Evolutionary conservation across 257 asterid species (phyloP), one percentile per base, ranked within the genome.

Genomic region (Nicotiana attenuata): DNA sequence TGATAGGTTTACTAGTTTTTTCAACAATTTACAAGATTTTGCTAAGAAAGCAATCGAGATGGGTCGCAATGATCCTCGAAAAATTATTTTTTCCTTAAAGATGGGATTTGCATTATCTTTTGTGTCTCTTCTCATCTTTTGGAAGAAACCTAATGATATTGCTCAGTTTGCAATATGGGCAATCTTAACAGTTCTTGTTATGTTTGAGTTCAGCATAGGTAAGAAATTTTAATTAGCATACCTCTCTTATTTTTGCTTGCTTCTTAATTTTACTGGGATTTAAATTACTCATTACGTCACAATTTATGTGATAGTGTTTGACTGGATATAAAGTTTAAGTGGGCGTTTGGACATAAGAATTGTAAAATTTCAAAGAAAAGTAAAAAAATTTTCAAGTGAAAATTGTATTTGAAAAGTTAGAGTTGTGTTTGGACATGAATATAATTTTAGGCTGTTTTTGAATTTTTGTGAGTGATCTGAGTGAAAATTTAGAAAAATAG

Each of bases 161-260:
- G 82, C 88, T 52, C 90, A 90, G 81, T 90, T 83, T 20, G 85
- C 90, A 4, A 87, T 90, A 2, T 89, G 89, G 91, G 92, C 92
- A 20, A 89, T 89, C 83, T 82, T 88, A 33, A 88, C 91, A 2
- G 91, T 89, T 28, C 82, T 89, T 64, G 92, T 89, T 20, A 86
- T 88, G 91, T 89, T 89, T 69, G 92, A 89, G 63, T 89, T 83
- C 80, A 84, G 86, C 45, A 86, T 89, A 83, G 92, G 91, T 89
- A 59, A 15, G 1, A 63, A 41, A 24, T 7, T 78, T 10, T 29
- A n/a, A n/a, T n/a, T n/a, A 14, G 6, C 35, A 24, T 19, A 38
- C 41, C 14, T 56, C 63, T 81, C 5, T 10, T 38, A 14, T 57
- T 57, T 57, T 57, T 57, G 3, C 3, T 19, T 57, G 11, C 26